Evolutionary conservation across 148 eudicot genomes (phyloP).

Genomic region (Chenopodium album): DNA sequence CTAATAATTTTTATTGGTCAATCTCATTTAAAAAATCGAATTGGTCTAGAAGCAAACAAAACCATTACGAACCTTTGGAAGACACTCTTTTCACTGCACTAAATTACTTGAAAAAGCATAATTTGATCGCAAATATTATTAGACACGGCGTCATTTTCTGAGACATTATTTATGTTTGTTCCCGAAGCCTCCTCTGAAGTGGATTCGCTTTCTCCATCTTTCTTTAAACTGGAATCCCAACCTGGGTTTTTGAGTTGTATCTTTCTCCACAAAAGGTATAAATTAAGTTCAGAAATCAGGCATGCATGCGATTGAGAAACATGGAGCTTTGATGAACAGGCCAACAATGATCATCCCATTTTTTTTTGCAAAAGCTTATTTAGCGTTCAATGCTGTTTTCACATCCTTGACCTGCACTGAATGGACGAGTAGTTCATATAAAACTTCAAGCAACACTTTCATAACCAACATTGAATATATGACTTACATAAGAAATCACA

Average conservation of each 20-base stretch:
- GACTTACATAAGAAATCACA: neutral
- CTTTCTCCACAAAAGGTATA: slow-evolving; percentile 55
- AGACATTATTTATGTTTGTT: slow-evolving; percentile 36
- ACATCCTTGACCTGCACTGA: slow-evolving; percentile 80
- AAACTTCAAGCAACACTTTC: slow-evolving; percentile 6
- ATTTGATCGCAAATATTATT: slow-evolving; percentile 46
- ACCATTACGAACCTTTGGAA: slow-evolving; percentile 49
- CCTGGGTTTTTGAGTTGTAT: slow-evolving; percentile 94
- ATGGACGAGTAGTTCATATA: slow-evolving; percentile 40
- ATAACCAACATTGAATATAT: neutral
- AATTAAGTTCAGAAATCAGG: neutral
- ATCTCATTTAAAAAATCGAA: neutral
- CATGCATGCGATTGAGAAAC: neutral
- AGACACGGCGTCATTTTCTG: slow-evolving; percentile 36
- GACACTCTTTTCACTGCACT: slow-evolving; percentile 61
- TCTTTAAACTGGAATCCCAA: slow-evolving; percentile 93
- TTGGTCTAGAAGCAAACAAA: neutral
- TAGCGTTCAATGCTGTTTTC: slow-evolving; percentile 38
- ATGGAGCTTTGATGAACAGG: slow-evolving; percentile 44
- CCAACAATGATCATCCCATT: slow-evolving; percentile 75
- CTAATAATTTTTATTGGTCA: neutral
- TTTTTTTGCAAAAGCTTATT: slow-evolving; percentile 50
- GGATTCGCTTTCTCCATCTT: slow-evolving; percentile 53
- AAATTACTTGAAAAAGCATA: slow-evolving; percentile 50
- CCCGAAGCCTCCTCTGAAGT: slow-evolving; percentile 40